Percentiles rank a stretch among this genome's conserved stretches.
These are phyloP conservation scores for Beauveria sp. DNA, from an alignment of 2,329 filamentous ascomycete genomes.

Conservation along the genomic window DNA sequence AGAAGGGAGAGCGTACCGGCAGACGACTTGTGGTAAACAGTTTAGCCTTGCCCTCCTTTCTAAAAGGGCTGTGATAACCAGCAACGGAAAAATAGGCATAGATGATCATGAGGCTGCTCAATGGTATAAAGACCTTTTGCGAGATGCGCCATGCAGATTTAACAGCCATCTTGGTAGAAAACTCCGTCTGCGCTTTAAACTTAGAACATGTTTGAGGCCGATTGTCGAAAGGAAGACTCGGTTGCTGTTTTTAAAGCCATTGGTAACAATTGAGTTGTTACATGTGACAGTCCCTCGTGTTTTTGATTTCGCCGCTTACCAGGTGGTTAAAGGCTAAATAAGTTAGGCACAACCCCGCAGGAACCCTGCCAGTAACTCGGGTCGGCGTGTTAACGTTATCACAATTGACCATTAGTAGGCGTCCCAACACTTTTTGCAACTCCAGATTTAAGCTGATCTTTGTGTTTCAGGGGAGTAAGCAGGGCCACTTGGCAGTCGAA, in stretches of 20 bases:
- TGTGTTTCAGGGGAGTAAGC: too few species aligned
- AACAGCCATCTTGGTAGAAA: background rate
- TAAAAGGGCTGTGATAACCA: background rate
- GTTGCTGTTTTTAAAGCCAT: background rate
- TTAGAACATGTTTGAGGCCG: background rate
- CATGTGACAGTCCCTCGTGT: background rate
- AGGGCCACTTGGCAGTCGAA: too few species aligned
- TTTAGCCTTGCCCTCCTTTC: background rate
- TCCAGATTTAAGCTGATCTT: too few species aligned
- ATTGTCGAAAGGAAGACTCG: background rate
- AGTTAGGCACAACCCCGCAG: background rate
- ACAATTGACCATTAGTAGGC: background rate
- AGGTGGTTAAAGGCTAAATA: background rate
- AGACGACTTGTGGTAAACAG: background rate
- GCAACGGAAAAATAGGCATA: background rate
- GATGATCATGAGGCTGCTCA: background rate
- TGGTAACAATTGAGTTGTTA: background rate
- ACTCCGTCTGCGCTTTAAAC: background rate
- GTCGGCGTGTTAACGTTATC: background rate
- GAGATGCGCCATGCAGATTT: background rate
- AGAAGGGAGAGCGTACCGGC: background rate
- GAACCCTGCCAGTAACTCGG: background rate
- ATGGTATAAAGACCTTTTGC: background rate
- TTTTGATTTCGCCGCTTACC: background rate
- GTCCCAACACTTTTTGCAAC: too few species aligned